These are phyloP conservation scores for Meyerozyma athensensis DNA, from an alignment of 1,139 yeast genomes.

Conservation along the genomic window DNA sequence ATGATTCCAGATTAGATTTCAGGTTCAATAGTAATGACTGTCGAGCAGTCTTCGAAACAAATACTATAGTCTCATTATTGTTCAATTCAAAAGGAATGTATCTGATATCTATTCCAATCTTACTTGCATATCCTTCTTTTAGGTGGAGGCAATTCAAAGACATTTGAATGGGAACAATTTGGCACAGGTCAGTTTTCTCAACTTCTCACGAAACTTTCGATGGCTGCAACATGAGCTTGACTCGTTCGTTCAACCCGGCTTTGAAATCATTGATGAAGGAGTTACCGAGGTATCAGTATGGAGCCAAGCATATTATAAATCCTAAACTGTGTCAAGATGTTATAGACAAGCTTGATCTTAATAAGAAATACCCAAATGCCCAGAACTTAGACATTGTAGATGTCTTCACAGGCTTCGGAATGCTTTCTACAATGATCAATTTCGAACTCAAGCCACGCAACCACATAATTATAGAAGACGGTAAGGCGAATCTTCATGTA, in stretches of 20 bases:
- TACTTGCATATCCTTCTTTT: slow-evolving; percentile 9
- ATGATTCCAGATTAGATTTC: background rate
- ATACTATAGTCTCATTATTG: background rate
- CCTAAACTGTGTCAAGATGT: slow-evolving; percentile 32
- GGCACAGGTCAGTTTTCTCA: no score
- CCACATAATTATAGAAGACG: slow-evolving; percentile 56
- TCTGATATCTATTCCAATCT: background rate
- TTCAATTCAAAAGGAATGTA: background rate
- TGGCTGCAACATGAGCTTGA: background rate
- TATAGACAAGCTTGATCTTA: slow-evolving; percentile 39
- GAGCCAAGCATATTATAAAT: slow-evolving; percentile 18
- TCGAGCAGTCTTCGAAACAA: background rate
- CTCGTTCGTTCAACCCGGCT: slow-evolving; percentile 29
- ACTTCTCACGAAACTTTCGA: background rate
- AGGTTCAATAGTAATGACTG: background rate
- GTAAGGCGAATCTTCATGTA: slow-evolving; percentile 30
- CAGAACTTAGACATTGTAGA: slow-evolving; percentile 56
- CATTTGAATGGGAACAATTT: no score
- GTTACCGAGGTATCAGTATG: slow-evolving; percentile 21
- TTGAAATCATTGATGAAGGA: slow-evolving; percentile 18
- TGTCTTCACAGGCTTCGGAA: slow-evolving; percentile 55
- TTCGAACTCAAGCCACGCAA: slow-evolving; percentile 52
- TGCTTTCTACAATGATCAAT: slow-evolving; percentile 51
- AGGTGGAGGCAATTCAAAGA: slow-evolving; percentile 11
- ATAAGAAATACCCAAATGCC: slow-evolving; percentile 35